phyloP scores from a whole-genome alignment of 176 grass and related monocot species.

The Typha latifolia region DNA sequence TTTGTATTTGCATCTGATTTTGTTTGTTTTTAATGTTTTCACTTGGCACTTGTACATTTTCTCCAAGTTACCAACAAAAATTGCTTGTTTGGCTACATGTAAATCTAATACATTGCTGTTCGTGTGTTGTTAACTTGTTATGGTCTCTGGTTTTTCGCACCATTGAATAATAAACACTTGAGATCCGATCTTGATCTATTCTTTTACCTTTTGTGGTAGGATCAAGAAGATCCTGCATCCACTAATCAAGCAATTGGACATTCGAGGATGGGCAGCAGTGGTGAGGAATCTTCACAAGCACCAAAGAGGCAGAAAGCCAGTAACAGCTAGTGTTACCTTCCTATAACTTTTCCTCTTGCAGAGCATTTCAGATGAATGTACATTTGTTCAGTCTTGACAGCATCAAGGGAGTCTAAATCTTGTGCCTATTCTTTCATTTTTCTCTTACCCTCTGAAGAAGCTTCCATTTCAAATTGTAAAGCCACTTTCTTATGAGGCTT shows the following conservation, averaged over 20 bases:
- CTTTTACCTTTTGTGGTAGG: not conserved
- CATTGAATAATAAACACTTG: not conserved
- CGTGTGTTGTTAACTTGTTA: not conserved
- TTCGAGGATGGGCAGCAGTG: not conserved
- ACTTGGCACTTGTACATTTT: too few relatives aligned
- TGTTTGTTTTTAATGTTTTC: too few relatives aligned
- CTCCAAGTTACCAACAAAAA: too few relatives aligned
- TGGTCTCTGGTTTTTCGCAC: not conserved
- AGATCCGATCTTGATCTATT: not conserved
- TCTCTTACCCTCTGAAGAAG: not conserved
- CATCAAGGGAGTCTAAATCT: not conserved
- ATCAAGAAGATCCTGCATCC: slow-evolving; percentile 6
- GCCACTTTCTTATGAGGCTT: slow-evolving; percentile 23
- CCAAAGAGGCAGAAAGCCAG: slow-evolving; percentile 29
- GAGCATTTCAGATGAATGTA: slow-evolving; percentile 1
- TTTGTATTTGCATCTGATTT: too few relatives aligned
- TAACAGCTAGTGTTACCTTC: slow-evolving; percentile 17
- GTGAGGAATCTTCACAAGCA: slow-evolving; percentile 29
- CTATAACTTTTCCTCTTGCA: not conserved
- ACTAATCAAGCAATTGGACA: slow-evolving; percentile 25
- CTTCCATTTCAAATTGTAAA: slow-evolving; percentile 19
- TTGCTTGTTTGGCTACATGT: not conserved
- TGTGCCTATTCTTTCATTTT: slow-evolving; percentile 20
- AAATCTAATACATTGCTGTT: not conserved
- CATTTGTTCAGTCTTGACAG: not conserved